Evolutionary conservation across 805 yeast species (phyloP).

Genomic region (Grigorovia transvaalensis): DNA sequence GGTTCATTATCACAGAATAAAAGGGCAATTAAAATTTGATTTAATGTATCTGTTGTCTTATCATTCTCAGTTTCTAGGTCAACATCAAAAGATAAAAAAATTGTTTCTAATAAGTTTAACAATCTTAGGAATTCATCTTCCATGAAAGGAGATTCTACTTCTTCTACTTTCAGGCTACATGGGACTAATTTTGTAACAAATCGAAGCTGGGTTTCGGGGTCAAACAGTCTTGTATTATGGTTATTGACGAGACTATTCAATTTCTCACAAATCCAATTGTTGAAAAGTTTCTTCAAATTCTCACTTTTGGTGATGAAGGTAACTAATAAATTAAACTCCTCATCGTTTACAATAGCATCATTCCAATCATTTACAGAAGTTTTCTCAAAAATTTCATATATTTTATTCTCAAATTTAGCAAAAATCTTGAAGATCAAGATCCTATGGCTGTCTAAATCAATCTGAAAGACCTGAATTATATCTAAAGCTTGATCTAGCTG

Average conservation of each 20-base stretch:
- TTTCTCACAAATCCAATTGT: constrained; percentile 7
- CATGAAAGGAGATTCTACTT: constrained; percentile 1
- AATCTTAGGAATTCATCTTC: constrained; percentile 9
- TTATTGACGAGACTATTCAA: constrained; percentile 4
- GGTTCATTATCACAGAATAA: constrained; percentile 13
- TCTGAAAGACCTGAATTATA: constrained; percentile 4
- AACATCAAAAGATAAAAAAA: constrained; percentile 24
- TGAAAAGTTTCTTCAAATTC: constrained; percentile 6
- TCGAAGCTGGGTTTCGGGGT: constrained; percentile 2
- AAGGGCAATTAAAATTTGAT: constrained; percentile 12
- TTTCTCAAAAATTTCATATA: neutral
- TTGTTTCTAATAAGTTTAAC: constrained; percentile 31
- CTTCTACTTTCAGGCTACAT: neutral
- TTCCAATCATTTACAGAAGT: neutral
- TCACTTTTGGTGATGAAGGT: constrained; percentile 7
- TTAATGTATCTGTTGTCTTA: constrained; percentile 4
- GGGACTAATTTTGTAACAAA: constrained; percentile 2
- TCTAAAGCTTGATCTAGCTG: constrained; percentile 9
- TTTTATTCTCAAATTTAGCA: neutral
- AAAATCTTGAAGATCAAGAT: constrained; percentile 2
- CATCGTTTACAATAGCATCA: neutral
- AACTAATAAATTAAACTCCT: constrained; percentile 3
- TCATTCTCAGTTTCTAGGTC: neutral
- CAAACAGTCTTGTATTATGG: constrained; percentile 9
- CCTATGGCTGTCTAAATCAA: constrained; percentile 4